Conservation (phyloP, 495 filamentous ascomycete species). For the Lichina pygmaea region DNA sequence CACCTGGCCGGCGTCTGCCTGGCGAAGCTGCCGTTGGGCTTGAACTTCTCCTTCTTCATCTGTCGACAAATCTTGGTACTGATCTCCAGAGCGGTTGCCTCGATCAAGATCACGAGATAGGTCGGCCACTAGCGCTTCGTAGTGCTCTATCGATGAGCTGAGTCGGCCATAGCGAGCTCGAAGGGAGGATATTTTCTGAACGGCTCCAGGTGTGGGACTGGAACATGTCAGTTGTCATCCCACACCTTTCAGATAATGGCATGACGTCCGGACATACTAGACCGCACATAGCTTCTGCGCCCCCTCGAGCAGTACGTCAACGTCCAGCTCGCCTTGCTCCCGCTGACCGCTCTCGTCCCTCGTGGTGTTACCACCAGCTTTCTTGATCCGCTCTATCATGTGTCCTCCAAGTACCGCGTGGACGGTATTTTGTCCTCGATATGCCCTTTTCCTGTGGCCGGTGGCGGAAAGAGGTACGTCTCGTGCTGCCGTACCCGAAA, state of each 20-base stretch:
- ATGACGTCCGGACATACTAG: slow-evolving; percentile 27
- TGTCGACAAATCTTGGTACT: slow-evolving; percentile 10
- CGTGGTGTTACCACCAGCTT: slow-evolving; percentile 21
- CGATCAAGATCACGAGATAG: slow-evolving; percentile 48
- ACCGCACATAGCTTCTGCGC: slow-evolving; percentile 77
- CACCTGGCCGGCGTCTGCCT: slow-evolving; percentile 9
- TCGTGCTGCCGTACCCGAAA: slow-evolving; percentile 17
- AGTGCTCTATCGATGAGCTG: slow-evolving; percentile 43
- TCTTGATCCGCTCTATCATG: slow-evolving; percentile 55
- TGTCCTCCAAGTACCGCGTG: slow-evolving; percentile 71
- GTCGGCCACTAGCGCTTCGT: slow-evolving; percentile 53
- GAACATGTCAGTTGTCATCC: background rate
- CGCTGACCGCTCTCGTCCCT: slow-evolving; percentile 14
- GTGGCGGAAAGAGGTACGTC: background rate
- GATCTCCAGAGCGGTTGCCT: slow-evolving; percentile 32
- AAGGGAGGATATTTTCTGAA: slow-evolving; percentile 45
- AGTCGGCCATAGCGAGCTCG: slow-evolving; percentile 46
- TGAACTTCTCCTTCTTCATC: slow-evolving; percentile 11
- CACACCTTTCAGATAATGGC: background rate
- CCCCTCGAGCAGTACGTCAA: slow-evolving; percentile 61
- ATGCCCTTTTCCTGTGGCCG: slow-evolving; percentile 15
- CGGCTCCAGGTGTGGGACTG: slow-evolving; percentile 55
- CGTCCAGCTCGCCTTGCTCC: slow-evolving; percentile 44
- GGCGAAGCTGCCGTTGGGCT: background rate
- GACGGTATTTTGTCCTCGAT: slow-evolving; percentile 38